These are phyloP conservation scores for Nothopassalora personata DNA, from an alignment of 2,329 filamentous ascomycete genomes.

Conservation along the genomic window DNA sequence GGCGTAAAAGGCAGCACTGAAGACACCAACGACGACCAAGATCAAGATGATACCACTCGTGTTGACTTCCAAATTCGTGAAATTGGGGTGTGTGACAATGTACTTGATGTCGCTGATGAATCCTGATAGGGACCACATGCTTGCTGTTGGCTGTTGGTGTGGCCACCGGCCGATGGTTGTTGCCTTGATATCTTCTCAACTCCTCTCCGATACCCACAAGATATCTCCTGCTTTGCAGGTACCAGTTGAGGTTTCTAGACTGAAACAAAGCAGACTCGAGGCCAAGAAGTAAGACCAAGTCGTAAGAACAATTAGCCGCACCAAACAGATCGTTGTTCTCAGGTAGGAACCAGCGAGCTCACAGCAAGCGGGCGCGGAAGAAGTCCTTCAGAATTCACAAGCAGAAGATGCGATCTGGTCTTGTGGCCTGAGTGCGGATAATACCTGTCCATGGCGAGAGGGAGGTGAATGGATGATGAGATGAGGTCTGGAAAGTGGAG, in stretches of 20 bases:
- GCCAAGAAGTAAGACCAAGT: background rate
- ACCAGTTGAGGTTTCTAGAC: no score
- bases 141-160: background rate
- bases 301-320: background rate
- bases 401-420: background rate
- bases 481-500: background rate
- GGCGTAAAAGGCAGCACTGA: conserved; percentile 23
- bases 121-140: background rate
- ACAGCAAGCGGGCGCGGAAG: background rate
- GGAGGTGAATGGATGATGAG: background rate
- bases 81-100: conserved; percentile 1
- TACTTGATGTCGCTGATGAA: conserved; percentile 2
- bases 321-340: background rate
- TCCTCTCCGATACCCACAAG: no score
- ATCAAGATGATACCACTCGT: conserved; percentile 22
- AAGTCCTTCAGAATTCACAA: background rate
- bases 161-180: background rate
- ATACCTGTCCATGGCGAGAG: background rate
- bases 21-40: conserved; percentile 22
- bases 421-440: background rate
- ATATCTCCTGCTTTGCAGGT: no score
- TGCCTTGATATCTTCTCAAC: no score
- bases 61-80: conserved; percentile 5
- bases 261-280: background rate
- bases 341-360: background rate